Percentiles rank a stretch among this genome's conserved stretches.
These are phyloP conservation scores for Irpex sp. DNA, from an alignment of 1,284 basidiomycete species.

Conservation along the genomic window DNA sequence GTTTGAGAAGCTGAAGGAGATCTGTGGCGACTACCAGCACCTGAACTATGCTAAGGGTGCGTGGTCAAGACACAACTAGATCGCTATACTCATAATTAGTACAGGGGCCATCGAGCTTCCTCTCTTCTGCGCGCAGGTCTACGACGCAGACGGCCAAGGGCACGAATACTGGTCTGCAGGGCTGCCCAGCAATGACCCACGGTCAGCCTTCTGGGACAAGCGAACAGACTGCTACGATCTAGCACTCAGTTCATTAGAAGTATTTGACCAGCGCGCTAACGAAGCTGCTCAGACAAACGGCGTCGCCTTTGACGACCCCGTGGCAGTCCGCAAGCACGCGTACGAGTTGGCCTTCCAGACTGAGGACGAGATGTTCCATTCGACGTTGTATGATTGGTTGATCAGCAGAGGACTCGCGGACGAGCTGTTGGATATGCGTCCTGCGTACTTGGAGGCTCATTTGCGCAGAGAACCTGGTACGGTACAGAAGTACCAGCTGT, in stretches of 20 bases:
- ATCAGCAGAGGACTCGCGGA: conserved; percentile 79
- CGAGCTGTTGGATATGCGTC: conserved; percentile 87
- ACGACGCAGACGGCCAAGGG: conserved; percentile 78
- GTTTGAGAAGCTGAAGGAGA: conserved; percentile 81
- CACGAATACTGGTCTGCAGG: conserved; percentile 77
- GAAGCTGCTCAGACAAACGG: conserved; percentile 19
- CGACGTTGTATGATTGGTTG: conserved; percentile 92
- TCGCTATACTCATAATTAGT: not conserved
- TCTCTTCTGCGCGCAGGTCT: conserved; percentile 76
- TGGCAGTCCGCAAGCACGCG: conserved; percentile 67
- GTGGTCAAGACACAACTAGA: not conserved
- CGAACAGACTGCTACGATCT: conserved; percentile 80
- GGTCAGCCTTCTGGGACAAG: conserved; percentile 55
- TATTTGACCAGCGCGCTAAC: conserved; percentile 61
- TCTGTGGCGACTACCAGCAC: conserved; percentile 84
- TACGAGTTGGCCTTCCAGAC: conserved; percentile 82
- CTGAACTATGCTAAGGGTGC: conserved; percentile 79
- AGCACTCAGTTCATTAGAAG: conserved; percentile 76
- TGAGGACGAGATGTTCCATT: conserved; percentile 93
- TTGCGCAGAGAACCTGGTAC: conserved; percentile 80
- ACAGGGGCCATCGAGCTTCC: conserved; percentile 86
- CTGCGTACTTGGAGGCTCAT: conserved; percentile 84
- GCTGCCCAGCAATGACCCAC: conserved; percentile 57
- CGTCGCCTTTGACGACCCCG: conserved; percentile 47
- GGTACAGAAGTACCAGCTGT: conserved; percentile 80